phyloP scores from a whole-genome alignment of 2,329 filamentous ascomycete species.

The Metarhizium robertsii region DNA sequence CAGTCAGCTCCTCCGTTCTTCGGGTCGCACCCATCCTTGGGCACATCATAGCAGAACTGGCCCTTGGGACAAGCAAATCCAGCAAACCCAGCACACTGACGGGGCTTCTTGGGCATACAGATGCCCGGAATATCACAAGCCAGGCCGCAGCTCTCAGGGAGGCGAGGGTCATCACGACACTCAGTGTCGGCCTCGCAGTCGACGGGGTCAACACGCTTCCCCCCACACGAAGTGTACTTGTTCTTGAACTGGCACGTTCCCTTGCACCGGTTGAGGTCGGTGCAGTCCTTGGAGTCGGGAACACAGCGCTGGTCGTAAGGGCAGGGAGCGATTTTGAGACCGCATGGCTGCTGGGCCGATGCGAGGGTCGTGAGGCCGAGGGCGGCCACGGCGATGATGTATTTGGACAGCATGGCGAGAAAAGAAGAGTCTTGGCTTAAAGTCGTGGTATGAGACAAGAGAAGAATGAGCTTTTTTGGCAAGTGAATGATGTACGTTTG shows the following conservation, averaged over 20 bases:
- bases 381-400: constrained; percentile 10
- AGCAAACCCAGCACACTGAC: constrained; percentile 16
- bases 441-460: background rate
- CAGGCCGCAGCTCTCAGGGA: constrained; percentile 20
- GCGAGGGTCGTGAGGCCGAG: constrained; percentile 11
- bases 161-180: constrained; percentile 25
- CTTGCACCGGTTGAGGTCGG: constrained; percentile 16
- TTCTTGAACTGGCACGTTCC: constrained; percentile 21
- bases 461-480: too few relatives aligned
- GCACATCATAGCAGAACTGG: constrained; percentile 19
- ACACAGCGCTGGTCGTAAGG: constrained; percentile 15
- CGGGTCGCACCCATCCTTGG: constrained; percentile 19
- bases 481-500: too few relatives aligned
- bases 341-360: constrained; percentile 13
- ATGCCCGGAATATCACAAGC: constrained; percentile 26
- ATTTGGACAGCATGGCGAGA: constrained; percentile 14
- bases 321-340: constrained; percentile 20
- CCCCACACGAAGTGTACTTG: constrained; percentile 23
- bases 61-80: constrained; percentile 18
- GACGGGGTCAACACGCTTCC: constrained; percentile 14
- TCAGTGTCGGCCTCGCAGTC: constrained; percentile 15
- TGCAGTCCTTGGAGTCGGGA: constrained; percentile 14
- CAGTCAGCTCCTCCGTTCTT: constrained; percentile 20
- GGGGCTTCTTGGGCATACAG: constrained; percentile 16
- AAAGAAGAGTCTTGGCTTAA: background rate